Conservation (phyloP, 306 rosid species). For the Myrica gale region DNA sequence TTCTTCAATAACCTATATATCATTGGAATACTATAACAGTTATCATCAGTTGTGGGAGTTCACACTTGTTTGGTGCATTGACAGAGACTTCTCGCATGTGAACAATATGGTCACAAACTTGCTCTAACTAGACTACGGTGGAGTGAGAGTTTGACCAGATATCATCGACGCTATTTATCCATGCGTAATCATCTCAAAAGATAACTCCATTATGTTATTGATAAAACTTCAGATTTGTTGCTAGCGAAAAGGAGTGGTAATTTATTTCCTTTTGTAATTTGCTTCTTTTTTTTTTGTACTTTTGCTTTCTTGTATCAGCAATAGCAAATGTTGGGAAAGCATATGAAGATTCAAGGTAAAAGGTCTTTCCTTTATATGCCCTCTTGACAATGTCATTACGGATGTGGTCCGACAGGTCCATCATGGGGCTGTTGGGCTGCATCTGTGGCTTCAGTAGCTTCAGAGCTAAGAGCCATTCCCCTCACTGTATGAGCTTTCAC, state of each 20-base stretch:
- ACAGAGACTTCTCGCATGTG: constrained; percentile 63
- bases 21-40: too few relatives aligned
- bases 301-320: constrained; percentile 8
- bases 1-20: too few relatives aligned
- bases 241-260: not conserved
- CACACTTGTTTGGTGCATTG: constrained; percentile 6
- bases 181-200: constrained; percentile 41
- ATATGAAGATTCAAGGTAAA: constrained; percentile 36
- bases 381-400: not conserved
- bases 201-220: constrained; percentile 20
- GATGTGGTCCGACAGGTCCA: not conserved
- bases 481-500: not conserved
- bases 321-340: constrained; percentile 27
- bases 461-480: not conserved
- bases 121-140: constrained; percentile 51
- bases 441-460: not conserved
- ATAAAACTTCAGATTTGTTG: constrained; percentile 11
- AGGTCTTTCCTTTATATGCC: not conserved
- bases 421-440: not conserved
- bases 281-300: not conserved
- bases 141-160: constrained; percentile 56
- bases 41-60: not conserved
- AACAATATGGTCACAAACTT: constrained; percentile 62
- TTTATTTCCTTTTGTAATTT: constrained; percentile 4
- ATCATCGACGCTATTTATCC: constrained; percentile 51